Base-by-base conservation (phyloP, 1,139 yeast genomes). In the Hansenula lynferdii region DNA sequence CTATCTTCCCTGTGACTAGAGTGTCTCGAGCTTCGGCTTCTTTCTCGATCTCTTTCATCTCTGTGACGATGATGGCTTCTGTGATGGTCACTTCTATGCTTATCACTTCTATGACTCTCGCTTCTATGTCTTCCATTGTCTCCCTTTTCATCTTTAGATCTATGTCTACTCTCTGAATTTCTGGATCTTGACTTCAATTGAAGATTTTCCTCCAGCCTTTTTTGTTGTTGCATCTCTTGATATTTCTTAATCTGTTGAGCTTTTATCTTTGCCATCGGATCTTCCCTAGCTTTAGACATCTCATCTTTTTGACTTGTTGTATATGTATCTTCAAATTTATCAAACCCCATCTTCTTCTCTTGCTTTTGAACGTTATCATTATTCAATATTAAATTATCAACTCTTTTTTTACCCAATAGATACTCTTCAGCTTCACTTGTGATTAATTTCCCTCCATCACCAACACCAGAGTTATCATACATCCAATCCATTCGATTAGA, bases 401-500 rank as follows among this genome's bases (percentile, higher is more conserved):
- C 53, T 37, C 72, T 58, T 44, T 66, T 70, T 52, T 64, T 71
- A 3, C 83, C 83, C 26, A 77, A 53, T 15, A 77, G 50, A 47
- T 64, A 72, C 32, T 70, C 78, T 34, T 74, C 77, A 15, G 64
- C 57, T 6, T 61, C 64, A 22, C 57, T 57, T 4, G 56, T 42
- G 16, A 47, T 35, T 14, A 50, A 41, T 19, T 42, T 31, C 22
- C 41, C 43, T 28, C 42, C 28, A 37, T 50, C 37, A 29, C 50
- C 55, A 22, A 39, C 43, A 7, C 56, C 56, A 0, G 65, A 54
- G 27, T 70, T 78, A 16, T 83, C 76, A 55, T 90, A 90, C 95
- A 90, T 89, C 97, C 97, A 90, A 39, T 78, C 84, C 38, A 87
- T 61, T 12, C 76, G 62, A 44, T 76, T 77, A 35, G 62, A 67